These are phyloP conservation scores for Colletotrichum ledebouriae DNA, from an alignment of 2,329 filamentous ascomycete genomes.

Conservation along the genomic window DNA sequence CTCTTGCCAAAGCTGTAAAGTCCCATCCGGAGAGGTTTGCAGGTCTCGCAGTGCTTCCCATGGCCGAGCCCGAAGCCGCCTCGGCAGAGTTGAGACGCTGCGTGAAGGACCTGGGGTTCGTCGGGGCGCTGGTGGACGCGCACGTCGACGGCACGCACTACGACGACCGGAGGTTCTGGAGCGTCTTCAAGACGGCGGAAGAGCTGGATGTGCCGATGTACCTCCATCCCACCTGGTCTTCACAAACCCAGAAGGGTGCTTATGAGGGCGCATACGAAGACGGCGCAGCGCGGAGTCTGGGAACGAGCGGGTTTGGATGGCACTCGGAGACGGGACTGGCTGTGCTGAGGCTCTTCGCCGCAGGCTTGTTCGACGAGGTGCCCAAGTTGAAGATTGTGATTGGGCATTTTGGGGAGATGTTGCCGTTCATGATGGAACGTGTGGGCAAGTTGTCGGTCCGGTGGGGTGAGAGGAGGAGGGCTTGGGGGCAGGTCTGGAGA, in stretches of 20 bases:
- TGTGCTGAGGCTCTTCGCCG: constrained; percentile 30
- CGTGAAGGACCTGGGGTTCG: constrained; percentile 70
- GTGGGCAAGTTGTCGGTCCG: constrained; percentile 49
- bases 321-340: constrained; percentile 62
- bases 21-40: background rate
- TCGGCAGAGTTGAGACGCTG: constrained; percentile 64
- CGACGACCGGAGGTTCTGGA: constrained; percentile 73
- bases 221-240: constrained; percentile 66
- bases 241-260: constrained; percentile 46
- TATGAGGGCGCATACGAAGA: constrained; percentile 49
- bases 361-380: constrained; percentile 26
- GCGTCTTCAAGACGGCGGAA: constrained; percentile 66
- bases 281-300: constrained; percentile 50
- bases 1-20: constrained; percentile 41
- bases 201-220: constrained; percentile 75
- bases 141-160: constrained; percentile 70
- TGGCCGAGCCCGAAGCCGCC: constrained; percentile 66
- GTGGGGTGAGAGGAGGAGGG: constrained; percentile 50
- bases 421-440: constrained; percentile 68
- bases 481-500: constrained; percentile 65
- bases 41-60: constrained; percentile 47
- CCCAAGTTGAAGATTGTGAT: constrained; percentile 26
- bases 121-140: constrained; percentile 71
- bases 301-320: constrained; percentile 62
- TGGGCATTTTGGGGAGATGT: constrained; percentile 48